Conservation (phyloP, 331 rosid species). For the Ulmus americana region DNA sequence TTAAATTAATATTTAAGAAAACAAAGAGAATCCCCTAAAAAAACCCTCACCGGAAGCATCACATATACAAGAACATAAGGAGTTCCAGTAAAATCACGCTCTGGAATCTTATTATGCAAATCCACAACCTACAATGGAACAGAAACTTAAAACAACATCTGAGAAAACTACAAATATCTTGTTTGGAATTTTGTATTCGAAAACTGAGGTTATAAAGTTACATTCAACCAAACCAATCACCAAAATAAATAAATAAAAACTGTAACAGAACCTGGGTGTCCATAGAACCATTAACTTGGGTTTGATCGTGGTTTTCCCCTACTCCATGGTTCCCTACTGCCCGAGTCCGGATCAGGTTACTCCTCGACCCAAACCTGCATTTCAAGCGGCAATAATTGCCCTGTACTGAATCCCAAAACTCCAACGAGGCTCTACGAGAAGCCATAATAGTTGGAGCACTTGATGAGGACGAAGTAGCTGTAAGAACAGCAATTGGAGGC, state of each 20-base stretch:
- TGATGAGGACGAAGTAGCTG: conserved; percentile 1
- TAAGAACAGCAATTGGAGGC: conserved; percentile 1
- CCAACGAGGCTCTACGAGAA: not conserved
- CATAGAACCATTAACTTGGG: not conserved
- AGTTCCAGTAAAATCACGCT: conserved; percentile 30
- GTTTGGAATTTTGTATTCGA: not conserved
- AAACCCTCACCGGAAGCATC: conserved; percentile 31
- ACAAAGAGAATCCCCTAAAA: not conserved
- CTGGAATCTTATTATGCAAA: not conserved
- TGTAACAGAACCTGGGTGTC: conserved; percentile 20
- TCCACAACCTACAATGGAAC: conserved; percentile 19
- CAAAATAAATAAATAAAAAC: not conserved
- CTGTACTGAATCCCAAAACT: conserved; percentile 13
- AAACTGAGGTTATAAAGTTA: not conserved
- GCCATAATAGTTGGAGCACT: not conserved
- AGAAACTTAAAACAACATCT: not conserved
- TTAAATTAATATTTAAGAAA: not conserved
- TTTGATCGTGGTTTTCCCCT: conserved; percentile 18
- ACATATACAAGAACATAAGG: conserved; percentile 34
- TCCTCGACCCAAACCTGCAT: conserved; percentile 2
- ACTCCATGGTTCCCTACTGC: conserved; percentile 15
- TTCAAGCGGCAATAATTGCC: conserved; percentile 5
- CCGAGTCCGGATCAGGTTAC: conserved; percentile 8
- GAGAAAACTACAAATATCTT: not conserved
- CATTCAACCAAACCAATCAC: not conserved